phyloP scores from a whole-genome alignment of 208 protist species.

The Crithidia fasciculata region DNA sequence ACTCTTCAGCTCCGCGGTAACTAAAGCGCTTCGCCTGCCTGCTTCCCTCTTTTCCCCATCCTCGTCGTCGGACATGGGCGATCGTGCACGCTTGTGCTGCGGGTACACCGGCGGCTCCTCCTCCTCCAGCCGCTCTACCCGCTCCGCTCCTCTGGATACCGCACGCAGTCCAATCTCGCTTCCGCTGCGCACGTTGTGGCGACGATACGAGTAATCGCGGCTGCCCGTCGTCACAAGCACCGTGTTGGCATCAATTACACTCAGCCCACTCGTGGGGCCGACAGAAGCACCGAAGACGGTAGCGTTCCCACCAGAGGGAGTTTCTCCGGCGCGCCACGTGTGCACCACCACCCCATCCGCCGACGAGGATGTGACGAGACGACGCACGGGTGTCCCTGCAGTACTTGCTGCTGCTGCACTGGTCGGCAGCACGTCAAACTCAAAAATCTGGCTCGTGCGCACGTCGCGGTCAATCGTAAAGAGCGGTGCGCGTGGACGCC shows the following conservation, averaged over 20 bases:
- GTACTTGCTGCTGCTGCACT: no score
- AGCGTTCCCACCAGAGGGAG: background rate
- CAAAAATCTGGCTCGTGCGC: constrained; percentile 52
- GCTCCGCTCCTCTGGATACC: background rate
- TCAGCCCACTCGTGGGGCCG: constrained; percentile 27
- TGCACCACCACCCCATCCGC: constrained; percentile 54
- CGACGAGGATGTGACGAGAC: constrained; percentile 52
- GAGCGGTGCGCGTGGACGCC: constrained; percentile 39
- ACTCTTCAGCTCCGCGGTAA: no score
- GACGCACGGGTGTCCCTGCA: background rate
- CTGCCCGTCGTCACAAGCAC: constrained; percentile 25
- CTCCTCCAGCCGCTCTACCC: background rate
- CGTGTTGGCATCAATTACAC: constrained; percentile 13
- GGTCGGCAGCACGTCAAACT: constrained; percentile 46
- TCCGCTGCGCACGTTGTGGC: background rate
- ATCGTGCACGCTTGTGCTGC: constrained; percentile 12
- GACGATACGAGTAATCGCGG: constrained; percentile 3
- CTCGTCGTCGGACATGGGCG: constrained; percentile 14
- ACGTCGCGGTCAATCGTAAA: constrained; percentile 32
- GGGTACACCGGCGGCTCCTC: background rate
- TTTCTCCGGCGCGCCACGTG: constrained; percentile 17
- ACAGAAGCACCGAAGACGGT: constrained; percentile 7
- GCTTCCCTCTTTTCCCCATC: background rate
- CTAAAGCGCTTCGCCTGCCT: no score
- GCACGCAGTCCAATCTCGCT: background rate